Percentiles rank a stretch among this genome's conserved stretches.
Conservation (phyloP, 2,329 filamentous ascomycete genomes). For the Beauveria sp. region DNA sequence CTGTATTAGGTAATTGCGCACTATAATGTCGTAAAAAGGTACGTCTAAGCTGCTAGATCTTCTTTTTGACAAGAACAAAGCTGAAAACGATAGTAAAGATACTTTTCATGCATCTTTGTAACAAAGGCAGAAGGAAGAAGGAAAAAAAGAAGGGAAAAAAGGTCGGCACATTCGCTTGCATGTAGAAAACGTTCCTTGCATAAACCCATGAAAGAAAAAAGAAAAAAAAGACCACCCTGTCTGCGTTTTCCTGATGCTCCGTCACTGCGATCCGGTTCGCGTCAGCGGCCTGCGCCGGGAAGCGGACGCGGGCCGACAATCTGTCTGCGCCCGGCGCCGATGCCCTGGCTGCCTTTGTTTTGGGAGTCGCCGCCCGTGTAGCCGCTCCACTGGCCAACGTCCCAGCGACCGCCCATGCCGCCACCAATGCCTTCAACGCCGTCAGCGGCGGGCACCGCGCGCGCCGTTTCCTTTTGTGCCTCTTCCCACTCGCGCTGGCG, state of each 20-base stretch:
- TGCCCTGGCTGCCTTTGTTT: conserved; percentile 58
- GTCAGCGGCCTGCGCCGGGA: conserved; percentile 30
- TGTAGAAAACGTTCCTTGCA: background rate
- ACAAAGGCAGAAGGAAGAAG: background rate
- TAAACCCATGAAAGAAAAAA: background rate
- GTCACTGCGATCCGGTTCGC: conserved; percentile 11
- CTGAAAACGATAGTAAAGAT: background rate
- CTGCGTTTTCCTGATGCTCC: background rate
- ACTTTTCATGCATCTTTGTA: too few relatives aligned
- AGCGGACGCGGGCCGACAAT: conserved; percentile 72
- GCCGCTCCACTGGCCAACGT: conserved; percentile 67
- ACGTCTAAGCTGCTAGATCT: background rate
- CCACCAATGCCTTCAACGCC: conserved; percentile 56
- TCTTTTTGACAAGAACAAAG: background rate
- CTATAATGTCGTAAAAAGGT: background rate
- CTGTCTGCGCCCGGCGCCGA: conserved; percentile 64
- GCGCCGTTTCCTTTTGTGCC: conserved; percentile 55
- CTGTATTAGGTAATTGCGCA: background rate
- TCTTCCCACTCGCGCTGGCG: conserved; percentile 76
- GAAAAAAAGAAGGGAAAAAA: background rate
- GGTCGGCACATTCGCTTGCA: background rate
- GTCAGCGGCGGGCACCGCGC: conserved; percentile 40
- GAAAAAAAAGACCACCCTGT: background rate
- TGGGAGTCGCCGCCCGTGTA: conserved; percentile 69
- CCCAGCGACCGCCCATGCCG: conserved; percentile 64